phyloP scores from a whole-genome alignment of 2,329 filamentous ascomycete species.

The Fusarium virguliforme region DNA sequence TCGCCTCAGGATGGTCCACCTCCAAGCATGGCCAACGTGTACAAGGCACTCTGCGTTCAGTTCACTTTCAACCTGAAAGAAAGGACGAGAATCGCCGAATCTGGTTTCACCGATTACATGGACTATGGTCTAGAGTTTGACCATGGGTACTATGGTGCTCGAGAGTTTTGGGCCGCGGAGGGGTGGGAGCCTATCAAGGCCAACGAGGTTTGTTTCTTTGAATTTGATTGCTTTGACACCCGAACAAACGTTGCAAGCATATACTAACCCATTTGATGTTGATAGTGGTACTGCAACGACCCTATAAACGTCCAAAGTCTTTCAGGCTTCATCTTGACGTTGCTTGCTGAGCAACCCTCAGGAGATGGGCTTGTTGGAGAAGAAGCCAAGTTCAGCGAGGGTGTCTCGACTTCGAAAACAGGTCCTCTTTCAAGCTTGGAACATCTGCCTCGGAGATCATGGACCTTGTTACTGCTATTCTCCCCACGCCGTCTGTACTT shows the following conservation, averaged over 20 bases:
- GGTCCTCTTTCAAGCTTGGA: background rate
- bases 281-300: constrained; percentile 18
- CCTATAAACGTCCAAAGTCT: background rate
- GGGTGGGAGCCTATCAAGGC: constrained; percentile 6
- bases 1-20: background rate
- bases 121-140: constrained; percentile 18
- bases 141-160: constrained; percentile 18
- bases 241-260: background rate
- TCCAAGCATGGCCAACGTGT: background rate
- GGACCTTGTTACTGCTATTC: background rate
- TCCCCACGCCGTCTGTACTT: background rate
- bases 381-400: too few relatives aligned
- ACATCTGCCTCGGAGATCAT: background rate
- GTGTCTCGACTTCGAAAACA: background rate
- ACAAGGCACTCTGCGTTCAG: background rate
- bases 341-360: background rate
- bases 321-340: background rate
- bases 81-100: constrained; percentile 4
- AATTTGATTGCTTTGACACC: background rate
- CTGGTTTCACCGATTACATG: constrained; percentile 2
- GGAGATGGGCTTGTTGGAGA: too few relatives aligned
- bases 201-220: constrained; percentile 16
- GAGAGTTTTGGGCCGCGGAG: constrained; percentile 9
- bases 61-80: background rate
- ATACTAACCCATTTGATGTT: background rate